Base-by-base conservation (phyloP, 139 green algal genomes). In the Haematococcus sp. region DNA sequence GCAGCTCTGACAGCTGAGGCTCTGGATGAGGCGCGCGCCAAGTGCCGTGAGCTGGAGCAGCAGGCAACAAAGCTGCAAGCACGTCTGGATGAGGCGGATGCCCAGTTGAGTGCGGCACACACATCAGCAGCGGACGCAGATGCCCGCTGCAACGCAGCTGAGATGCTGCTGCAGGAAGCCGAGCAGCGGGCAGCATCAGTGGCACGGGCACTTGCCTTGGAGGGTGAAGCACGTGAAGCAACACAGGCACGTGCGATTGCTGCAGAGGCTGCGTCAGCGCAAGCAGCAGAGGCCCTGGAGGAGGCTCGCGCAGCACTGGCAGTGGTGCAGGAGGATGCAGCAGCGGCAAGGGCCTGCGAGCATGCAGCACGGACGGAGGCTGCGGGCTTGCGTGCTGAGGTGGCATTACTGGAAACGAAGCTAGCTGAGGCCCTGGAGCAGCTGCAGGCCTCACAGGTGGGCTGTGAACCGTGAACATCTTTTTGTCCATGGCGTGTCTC, bases 141-240 rank as follows among this genome's bases (percentile, higher is more conserved):
- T 11, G 40, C 40, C 7, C 40, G 40, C 7, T 11, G 40, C 7
- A 49, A 11, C 11, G 58, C 58, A 16, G 58, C 58, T 65, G 58
- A 65, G 58, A n/a, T 65, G 58, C 58, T 65, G 58, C 58, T 65
- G 58, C 25, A 22, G 23, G 58, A 65, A n/a, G 58, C 58, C 4
- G 58, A 65, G 58, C 58, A 65, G 58, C 58, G 58, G 4, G 25
- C 30, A 30, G 25, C 40, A 19, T 7, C 23, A 65, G n/a, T 22
- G 58, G 23, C n/a, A 22, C 11, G 23, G 4, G 25, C n/a, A 34
- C 25, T 65, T 22, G 23, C 23, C 3, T 2, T 22, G 23, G 58
- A 28, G 58, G n/a, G 28, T 22, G 58, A 65, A 16, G 58, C 23
- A 4, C 23, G 58, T 22, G 25, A 9, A 33, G 25, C 58, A 40